Base-by-base conservation (phyloP, 441 rosid genomes). In the Populus tomentosa region DNA sequence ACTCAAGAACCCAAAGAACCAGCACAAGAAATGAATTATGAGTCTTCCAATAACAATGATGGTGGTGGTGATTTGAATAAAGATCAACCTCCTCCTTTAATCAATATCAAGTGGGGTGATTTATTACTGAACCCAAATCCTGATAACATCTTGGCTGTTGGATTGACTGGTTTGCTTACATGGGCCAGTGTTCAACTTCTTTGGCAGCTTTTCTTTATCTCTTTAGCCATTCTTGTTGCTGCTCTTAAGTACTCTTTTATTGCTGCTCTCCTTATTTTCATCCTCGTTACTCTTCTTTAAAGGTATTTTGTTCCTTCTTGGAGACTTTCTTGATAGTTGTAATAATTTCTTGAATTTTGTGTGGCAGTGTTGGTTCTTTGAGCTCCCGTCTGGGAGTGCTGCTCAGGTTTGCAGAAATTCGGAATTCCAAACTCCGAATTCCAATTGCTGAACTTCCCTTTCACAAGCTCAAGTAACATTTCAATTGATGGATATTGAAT, bases 171-270 rank as follows among this genome's bases (percentile, higher is more conserved):
- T 20, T 82, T 90, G 72, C 84, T 89, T 38, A 79, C 98, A 1
- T 95, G 94, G 98, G 98, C 98, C 24, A 93, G 97, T 76, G 92
- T 88, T 69, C 97, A 90, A 79, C 94, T 93, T n/a, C 82, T 95
- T 8, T 88, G 88, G 63, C 99, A 92, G 86, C 84, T 95, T 73
- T 83, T 89, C 78, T 76, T 88, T 32, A 85, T 91, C 38, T 90
- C 99, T 4, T 79, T 83, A 8, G 93, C 95, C 10, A 93, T 92
- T 68, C 90, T 92, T 30, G 88, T 88, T 32, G 98, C 97, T 73
- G 98, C 98, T 81, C 88, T 95, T 21, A 90, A 95, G 84, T 93
- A 95, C 83, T 90, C 97, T 23, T 91, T 92, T 75, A 84, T 95
- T 64, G 99, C 97, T 42, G 96, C 98, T 3, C 79, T 91, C 0